These are phyloP conservation scores for Salicornia ramosissima DNA, from an alignment of 148 eudicot genomes.

Conservation along the genomic window DNA sequence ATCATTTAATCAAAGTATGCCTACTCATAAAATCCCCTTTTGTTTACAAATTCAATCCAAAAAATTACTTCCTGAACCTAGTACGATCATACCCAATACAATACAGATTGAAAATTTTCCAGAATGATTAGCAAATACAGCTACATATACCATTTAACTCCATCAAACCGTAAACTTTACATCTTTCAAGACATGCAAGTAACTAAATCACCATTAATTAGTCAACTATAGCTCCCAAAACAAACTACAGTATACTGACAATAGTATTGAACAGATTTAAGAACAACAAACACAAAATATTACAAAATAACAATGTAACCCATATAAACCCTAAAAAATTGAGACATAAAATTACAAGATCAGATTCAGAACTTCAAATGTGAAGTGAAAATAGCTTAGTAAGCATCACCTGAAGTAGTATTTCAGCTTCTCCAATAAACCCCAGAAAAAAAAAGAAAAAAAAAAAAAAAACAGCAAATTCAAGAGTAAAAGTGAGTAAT, in stretches of 20 bases:
- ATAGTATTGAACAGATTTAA: neutral
- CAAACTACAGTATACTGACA: neutral
- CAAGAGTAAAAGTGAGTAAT: neutral
- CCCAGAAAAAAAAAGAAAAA: neutral
- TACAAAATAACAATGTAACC: neutral
- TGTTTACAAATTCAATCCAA: neutral
- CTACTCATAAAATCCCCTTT: neutral
- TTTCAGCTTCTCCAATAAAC: neutral
- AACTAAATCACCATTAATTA: neutral
- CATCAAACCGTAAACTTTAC: neutral
- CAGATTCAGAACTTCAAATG: neutral
- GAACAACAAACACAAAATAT: neutral
- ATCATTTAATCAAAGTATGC: too few species aligned
- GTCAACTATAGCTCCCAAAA: neutral
- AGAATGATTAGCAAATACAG: neutral
- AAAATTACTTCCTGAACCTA: neutral
- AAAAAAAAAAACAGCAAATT: neutral
- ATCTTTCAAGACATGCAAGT: neutral
- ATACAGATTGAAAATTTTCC: neutral
- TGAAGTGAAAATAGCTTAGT: conserved; percentile 10
- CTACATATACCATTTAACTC: neutral
- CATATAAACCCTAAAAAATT: conserved; percentile 5
- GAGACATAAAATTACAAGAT: neutral
- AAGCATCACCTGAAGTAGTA: conserved; percentile 13
- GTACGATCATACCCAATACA: neutral